Conservation (phyloP, 768 basidiomycete genomes). For the Trametes gibbosa region DNA sequence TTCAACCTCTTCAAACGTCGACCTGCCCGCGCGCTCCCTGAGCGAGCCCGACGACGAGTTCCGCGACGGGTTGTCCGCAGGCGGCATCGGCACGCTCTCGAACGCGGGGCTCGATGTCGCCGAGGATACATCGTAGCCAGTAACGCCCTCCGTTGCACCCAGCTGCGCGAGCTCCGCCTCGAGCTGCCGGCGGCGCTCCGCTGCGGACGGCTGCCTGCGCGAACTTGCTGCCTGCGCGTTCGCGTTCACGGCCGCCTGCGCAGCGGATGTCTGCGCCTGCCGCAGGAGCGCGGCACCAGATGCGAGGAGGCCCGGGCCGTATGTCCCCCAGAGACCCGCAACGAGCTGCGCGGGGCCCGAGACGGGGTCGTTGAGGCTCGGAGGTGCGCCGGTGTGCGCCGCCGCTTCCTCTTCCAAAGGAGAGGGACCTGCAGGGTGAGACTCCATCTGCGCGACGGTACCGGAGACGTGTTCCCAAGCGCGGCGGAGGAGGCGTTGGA, state of each 20-base stretch:
- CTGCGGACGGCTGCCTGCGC: conserved; percentile 19
- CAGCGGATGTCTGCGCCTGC: conserved; percentile 45
- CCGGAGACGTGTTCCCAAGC: conserved; percentile 65
- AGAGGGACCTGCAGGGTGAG: conserved; percentile 11
- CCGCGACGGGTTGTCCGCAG: conserved; percentile 29
- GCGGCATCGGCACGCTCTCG: conserved; percentile 30
- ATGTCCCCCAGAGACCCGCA: conserved; percentile 71
- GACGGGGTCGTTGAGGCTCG: conserved; percentile 49
- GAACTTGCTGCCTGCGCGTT: conserved; percentile 2
- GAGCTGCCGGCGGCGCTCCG: conserved; percentile 48
- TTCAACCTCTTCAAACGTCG: conserved; percentile 62
- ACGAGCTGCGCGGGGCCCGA: conserved; percentile 66
- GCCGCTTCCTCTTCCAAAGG: conserved; percentile 25
- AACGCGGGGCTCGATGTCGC: conserved; percentile 23
- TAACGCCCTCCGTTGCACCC: conserved; percentile 9
- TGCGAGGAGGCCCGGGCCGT: conserved; percentile 70
- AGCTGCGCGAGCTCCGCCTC: conserved; percentile 61
- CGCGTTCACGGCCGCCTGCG: conserved; percentile 23
- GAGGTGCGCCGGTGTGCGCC: conserved; percentile 36
- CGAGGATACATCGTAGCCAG: conserved; percentile 25
- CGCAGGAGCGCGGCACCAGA: conserved; percentile 62
- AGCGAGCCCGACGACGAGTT: conserved; percentile 39
- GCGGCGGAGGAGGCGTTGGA: conserved; percentile 60
- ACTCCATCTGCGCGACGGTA: conserved; percentile 44
- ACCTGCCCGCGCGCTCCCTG: conserved; percentile 41